Evolutionary conservation across 306 rosid genomes (phyloP), one percentile per base, ranked within the genome.

Genomic region (Purshia tridentata): DNA sequence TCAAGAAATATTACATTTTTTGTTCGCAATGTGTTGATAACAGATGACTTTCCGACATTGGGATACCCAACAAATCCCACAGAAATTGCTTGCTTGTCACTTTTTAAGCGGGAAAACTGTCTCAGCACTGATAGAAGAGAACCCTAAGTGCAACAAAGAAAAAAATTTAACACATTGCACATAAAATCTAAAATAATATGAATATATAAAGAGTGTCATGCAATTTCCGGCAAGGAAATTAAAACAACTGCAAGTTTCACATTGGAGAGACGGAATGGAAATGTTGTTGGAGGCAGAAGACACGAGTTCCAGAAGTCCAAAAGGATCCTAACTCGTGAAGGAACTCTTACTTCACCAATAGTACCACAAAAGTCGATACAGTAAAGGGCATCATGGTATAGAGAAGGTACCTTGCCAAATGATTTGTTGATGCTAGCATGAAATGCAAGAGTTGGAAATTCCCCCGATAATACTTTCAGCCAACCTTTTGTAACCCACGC

Each of bases 1-100:
- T 77, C 75, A 60, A 81, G 56, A 4, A 23, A 65, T 14, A 35
- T 83, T 89, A 89, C 97, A 85, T 80, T 91, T 83, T 94, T 94
- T 0, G 97, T 94, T 29, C 91, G 90, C 71, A 94, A 75, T 39
- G 97, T 91, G 80, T 94, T 94, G 59, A 91, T 90, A 67, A 94
- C 97, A 1, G 97, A 94, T 65, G 99, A 94, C 86, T 90, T 94
- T 69, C 99, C 97, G 51, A 94, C 99, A 77, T 94, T 94, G 69
- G 99, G 97, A 83, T 91, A 94, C 61, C 99, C 99, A 80, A 94
- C 82, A 57, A 94, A 94, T 83, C 99, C 99, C 35, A 94, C 97
- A 47, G 97, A 91, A 78, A 94, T 94, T 19, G 97, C 96, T 87
- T 94, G 97, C 84, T 91, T 94, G 81, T 94, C 99, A 69, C 90